Evolutionary conservation across 2,329 filamentous ascomycete genomes (phyloP), one percentile per base, ranked within the genome.

Genomic region (Aspergillus arachidicola): DNA sequence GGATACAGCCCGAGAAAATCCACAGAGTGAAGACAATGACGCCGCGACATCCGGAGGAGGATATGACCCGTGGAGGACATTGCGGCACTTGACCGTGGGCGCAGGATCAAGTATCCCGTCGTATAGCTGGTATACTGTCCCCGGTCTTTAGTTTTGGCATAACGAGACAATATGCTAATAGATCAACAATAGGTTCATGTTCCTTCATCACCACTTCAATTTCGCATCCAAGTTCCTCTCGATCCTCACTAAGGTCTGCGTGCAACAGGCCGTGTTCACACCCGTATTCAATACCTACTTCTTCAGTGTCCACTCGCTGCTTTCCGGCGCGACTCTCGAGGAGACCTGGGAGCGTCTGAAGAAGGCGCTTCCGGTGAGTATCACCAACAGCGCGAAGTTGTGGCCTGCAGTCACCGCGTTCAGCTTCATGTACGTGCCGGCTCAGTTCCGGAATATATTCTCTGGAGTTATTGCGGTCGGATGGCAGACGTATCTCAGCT

Each of bases 401-500:
- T 97, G 94, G 94, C 94, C 94, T 0, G 87, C 88, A 0, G 90
- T 96, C 19, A 96, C 91, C 16, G 93, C 93, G 0, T 89, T 97
- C 74, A 94, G 85, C 76, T 96, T 97, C 73, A 88, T 90, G n/a
- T 95, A 92, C 72, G 82, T 97, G 5, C 87, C 89, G 30, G 82
- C 93, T 55, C 88, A 94, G 73, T 94, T 92, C 77, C 84, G 94
- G 57, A 91, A 88, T 70, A 85, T 96, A 19, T 95, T 97, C 69
- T 87, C 90, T 0, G 92, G 91, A 1, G 80, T 90, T 7, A 85
- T 96, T 67, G 92, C 92, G 1, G 90, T 97, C 58, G 91, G 91
- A 0, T 97, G 94, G 94, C 94, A 97, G 84, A 93, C 92, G 0
- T 97, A 97, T 82, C 74, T 97, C 70, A 92, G 89, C 69, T 91